A percentile compares a stretch with the other conserved stretches of the same genome.
phyloP scores from a whole-genome alignment of 192 early-diverging fungal genomes.

The Backusella westeae region DNA sequence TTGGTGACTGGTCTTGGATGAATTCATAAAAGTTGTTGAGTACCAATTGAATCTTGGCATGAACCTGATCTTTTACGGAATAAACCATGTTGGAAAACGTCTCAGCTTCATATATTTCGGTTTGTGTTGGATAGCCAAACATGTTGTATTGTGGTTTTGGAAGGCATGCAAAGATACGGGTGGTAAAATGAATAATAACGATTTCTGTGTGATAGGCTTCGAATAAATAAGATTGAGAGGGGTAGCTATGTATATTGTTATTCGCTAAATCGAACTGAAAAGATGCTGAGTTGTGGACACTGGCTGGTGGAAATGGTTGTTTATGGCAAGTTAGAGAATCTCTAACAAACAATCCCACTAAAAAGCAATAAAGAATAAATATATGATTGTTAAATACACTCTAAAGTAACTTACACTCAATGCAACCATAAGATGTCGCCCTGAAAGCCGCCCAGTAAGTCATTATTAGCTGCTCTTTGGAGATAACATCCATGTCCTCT shows the following conservation, averaged over 20 bases:
- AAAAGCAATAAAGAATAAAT: background rate
- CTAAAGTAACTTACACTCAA: slow-evolving; percentile 19
- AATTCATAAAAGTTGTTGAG: background rate
- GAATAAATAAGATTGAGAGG: slow-evolving; percentile 1
- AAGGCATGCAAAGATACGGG: background rate
- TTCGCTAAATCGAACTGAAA: slow-evolving; percentile 13
- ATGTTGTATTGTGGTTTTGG: slow-evolving; percentile 8
- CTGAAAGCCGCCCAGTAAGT: slow-evolving; percentile 23
- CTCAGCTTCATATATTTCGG: background rate
- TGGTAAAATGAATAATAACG: background rate
- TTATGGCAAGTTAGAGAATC: background rate
- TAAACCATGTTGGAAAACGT: background rate
- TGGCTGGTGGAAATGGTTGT: slow-evolving; percentile 1
- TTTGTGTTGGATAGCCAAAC: background rate
- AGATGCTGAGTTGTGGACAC: slow-evolving; percentile 11
- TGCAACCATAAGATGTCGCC: slow-evolving; percentile 14
- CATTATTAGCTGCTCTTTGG: slow-evolving; percentile 17
- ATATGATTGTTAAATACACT: no score
- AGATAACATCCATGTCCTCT: slow-evolving; percentile 5
- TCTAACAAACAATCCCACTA: slow-evolving; percentile 20
- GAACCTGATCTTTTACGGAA: background rate
- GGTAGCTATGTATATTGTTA: background rate
- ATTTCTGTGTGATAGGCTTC: background rate
- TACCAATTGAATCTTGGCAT: background rate
- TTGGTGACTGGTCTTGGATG: background rate